Conservation (phyloP, 2,329 filamentous ascomycete genomes). For the Fusarium azukiicola region DNA sequence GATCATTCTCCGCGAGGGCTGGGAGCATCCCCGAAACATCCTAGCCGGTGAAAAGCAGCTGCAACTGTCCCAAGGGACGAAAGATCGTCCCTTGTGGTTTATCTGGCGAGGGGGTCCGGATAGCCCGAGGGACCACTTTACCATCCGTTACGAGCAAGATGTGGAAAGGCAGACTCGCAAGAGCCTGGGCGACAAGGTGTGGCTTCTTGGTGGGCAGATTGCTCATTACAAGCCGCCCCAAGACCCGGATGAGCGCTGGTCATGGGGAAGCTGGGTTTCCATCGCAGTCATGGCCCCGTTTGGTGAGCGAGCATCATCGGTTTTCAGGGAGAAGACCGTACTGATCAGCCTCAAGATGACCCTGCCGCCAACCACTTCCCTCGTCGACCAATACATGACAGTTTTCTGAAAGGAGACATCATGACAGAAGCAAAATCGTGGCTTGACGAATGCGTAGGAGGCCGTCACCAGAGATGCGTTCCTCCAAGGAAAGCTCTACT, state of each 20-base stretch:
- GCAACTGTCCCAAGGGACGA: neutral
- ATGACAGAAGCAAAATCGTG: slow-evolving; percentile 13
- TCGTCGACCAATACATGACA: slow-evolving; percentile 8
- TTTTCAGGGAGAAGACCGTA: neutral
- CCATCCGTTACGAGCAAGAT: neutral
- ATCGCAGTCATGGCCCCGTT: slow-evolving; percentile 5
- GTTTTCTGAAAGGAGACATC: slow-evolving; percentile 12
- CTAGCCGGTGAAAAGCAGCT: neutral
- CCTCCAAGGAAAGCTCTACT: neutral
- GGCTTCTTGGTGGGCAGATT: slow-evolving; percentile 10
- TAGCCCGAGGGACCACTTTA: neutral
- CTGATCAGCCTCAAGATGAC: slow-evolving; percentile 5
- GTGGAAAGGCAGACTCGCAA: neutral
- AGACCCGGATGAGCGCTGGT: neutral
- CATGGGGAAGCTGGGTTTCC: neutral
- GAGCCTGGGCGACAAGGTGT: slow-evolving; percentile 12
- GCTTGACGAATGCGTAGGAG: slow-evolving; percentile 14
- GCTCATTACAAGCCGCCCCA: neutral
- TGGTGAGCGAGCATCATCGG: neutral
- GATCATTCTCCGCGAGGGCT: slow-evolving; percentile 19
- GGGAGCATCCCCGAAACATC: slow-evolving; percentile 5
- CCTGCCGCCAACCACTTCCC: slow-evolving; percentile 12
- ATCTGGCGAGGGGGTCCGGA: neutral
- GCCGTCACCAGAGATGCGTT: slow-evolving; percentile 21
- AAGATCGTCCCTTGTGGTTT: neutral